Percentiles rank a stretch among this genome's conserved stretches.
Conservation (phyloP, 1,284 basidiomycete genomes). For the Ustilago tritici region DNA sequence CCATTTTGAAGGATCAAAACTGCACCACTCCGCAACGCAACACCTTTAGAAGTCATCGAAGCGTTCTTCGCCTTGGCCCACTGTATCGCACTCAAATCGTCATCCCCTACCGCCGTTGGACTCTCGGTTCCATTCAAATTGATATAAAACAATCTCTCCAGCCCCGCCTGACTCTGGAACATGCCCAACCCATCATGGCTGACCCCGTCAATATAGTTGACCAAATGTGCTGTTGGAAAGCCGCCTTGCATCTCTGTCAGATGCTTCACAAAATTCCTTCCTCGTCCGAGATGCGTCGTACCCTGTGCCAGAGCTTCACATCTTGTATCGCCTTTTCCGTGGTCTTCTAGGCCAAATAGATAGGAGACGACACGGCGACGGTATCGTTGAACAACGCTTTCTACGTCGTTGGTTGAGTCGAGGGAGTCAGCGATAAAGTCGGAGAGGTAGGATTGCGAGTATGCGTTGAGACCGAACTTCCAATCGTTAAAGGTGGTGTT, state of each 20-base stretch:
- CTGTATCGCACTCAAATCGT: slow-evolving; percentile 25
- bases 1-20: background rate
- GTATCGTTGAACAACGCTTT: slow-evolving; percentile 47
- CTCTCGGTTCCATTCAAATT: slow-evolving; percentile 50
- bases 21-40: background rate
- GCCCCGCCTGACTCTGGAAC: slow-evolving; percentile 44
- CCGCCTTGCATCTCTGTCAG: slow-evolving; percentile 32
- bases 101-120: slow-evolving; percentile 51
- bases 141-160: slow-evolving; percentile 53
- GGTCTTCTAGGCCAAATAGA: slow-evolving; percentile 45
- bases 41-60: background rate
- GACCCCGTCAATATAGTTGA: slow-evolving; percentile 46
- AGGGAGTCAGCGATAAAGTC: slow-evolving; percentile 51
- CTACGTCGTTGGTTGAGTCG: slow-evolving; percentile 42
- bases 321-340: slow-evolving; percentile 43
- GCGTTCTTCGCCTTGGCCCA: slow-evolving; percentile 14
- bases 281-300: slow-evolving; percentile 43
- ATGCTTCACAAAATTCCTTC: slow-evolving; percentile 48
- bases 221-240: slow-evolving; percentile 38
- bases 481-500: slow-evolving; percentile 48
- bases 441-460: slow-evolving; percentile 44
- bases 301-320: slow-evolving; percentile 53
- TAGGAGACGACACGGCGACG: slow-evolving; percentile 45
- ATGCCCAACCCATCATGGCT: slow-evolving; percentile 50
- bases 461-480: slow-evolving; percentile 51